Percentiles rank a stretch among this genome's conserved stretches.
phyloP scores from a whole-genome alignment of 805 yeast genomes.

The Starmerella floricola region DNA sequence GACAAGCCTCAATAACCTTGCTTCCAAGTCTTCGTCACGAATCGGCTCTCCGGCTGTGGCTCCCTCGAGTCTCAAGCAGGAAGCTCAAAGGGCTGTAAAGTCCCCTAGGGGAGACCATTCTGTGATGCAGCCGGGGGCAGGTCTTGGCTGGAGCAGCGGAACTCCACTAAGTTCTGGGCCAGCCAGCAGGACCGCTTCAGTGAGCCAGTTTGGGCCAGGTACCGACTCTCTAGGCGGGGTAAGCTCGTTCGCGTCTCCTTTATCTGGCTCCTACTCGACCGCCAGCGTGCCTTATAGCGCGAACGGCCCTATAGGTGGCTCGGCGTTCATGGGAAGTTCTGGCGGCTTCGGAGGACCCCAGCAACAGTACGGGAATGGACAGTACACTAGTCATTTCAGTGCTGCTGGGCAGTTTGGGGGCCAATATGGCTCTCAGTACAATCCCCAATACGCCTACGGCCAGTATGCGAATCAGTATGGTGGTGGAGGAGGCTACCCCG shows the following conservation, averaged over 20 bases:
- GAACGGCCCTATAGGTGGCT: background rate
- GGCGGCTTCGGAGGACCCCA: background rate
- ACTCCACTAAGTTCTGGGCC: background rate
- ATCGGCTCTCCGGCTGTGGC: constrained; percentile 4
- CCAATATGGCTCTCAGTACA: background rate
- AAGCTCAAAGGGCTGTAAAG: background rate
- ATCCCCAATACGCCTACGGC: background rate
- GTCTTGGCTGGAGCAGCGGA: background rate
- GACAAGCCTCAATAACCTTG: background rate
- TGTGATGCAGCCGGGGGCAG: background rate
- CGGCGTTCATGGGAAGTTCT: background rate
- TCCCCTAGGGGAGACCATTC: background rate
- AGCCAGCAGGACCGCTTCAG: background rate
- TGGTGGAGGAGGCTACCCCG: too few relatives aligned
- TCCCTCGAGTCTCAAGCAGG: background rate
- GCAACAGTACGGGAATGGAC: background rate
- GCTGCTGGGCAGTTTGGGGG: constrained; percentile 1
- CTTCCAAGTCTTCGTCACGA: constrained; percentile 2
- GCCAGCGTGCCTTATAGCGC: background rate
- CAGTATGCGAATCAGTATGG: too few relatives aligned
- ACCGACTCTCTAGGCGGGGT: background rate
- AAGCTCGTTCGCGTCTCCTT: background rate
- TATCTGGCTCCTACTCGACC: background rate
- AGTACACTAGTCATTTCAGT: background rate
- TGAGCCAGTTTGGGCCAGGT: background rate